Base-by-base conservation (phyloP, 2,329 filamentous ascomycete species). In the Immersiporthe knoxdaviesiana region DNA sequence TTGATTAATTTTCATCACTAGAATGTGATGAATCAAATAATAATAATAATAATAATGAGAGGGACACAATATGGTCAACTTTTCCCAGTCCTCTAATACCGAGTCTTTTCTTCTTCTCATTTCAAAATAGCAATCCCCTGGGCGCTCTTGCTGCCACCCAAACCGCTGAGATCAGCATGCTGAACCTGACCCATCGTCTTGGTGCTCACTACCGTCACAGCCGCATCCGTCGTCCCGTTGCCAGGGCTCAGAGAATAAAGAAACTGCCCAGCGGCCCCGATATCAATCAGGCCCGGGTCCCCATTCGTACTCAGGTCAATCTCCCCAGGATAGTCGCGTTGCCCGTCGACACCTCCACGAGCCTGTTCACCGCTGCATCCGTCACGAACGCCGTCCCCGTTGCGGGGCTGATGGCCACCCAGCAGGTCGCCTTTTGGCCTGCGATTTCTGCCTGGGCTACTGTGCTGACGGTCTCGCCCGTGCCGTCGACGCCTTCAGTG, bases 201-300 rank as follows among this genome's bases (percentile, higher is more conserved):
- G 4, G 75, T 78, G 72, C 83, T 76, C 1, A 84, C 72, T 0
- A 84, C 82, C 0, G 76, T 74, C 2, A 84, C 74, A 0, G 79
- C 77, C 0, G 82, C 75, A 1, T 75, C 66, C 0, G 76, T 78
- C 0, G 77, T 81, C 0, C 83, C 84, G 68, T 87, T 86, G 0
- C 86, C 86, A 0, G 86, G 85, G 2, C 81, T 81, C 4, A 91
- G 75, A 0, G 84, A 87, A 74, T 90, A 91, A 0, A 91, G 68
- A 70, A 88, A 87, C 37, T 79, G 77, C 0, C 88, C 88, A 0
- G 80, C 81, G 0, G 84, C 82, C 11, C 74, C 75, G 14, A 90
- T 73, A 74, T 91, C 88, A 66, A 86, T 84, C 63, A 90, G 77
- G 0, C 88, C 88, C 0, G 80, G 79, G 72, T 87, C 85, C 1